Conservation (phyloP, 768 basidiomycete genomes). For the Brasilioporus rufonigricans region DNA sequence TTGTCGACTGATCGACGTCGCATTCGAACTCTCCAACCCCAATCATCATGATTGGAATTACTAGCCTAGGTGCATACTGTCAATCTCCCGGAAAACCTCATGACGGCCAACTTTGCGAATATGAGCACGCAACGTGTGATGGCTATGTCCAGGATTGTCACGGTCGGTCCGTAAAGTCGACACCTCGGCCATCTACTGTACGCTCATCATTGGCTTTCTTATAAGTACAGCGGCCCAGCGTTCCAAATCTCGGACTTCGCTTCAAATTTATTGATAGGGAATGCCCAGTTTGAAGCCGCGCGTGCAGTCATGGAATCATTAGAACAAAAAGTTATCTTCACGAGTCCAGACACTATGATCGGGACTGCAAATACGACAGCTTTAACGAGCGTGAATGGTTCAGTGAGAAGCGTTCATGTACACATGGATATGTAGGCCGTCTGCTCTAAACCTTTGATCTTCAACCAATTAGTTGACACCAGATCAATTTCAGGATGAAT, state of each 20-base stretch:
- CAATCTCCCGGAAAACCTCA: constrained; percentile 69
- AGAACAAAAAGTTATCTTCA: constrained; percentile 11
- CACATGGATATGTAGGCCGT: constrained; percentile 65
- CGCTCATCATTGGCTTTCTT: not conserved
- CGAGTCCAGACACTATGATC: constrained; percentile 17
- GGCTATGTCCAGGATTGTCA: constrained; percentile 65
- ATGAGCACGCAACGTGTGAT: constrained; percentile 73
- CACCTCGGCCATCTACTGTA: not conserved
- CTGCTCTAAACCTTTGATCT: not conserved
- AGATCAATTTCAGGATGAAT: constrained; percentile 45
- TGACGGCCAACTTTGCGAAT: constrained; percentile 68
- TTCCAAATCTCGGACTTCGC: constrained; percentile 74
- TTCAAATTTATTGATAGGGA: constrained; percentile 71
- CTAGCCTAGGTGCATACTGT: constrained; percentile 69
- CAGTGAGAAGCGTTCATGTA: constrained; percentile 68
- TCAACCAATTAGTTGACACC: not conserved
- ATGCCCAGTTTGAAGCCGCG: constrained; percentile 68
- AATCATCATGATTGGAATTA: not conserved
- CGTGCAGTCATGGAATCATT: constrained; percentile 53
- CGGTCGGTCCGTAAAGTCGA: constrained; percentile 49
- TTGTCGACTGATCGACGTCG: not conserved
- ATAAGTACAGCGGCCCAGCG: constrained; percentile 62
- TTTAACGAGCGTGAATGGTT: constrained; percentile 50
- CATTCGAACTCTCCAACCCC: too few species aligned
- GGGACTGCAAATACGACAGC: constrained; percentile 16